phyloP scores from a whole-genome alignment of 805 yeast species.

The Pichia kluyveri region DNA sequence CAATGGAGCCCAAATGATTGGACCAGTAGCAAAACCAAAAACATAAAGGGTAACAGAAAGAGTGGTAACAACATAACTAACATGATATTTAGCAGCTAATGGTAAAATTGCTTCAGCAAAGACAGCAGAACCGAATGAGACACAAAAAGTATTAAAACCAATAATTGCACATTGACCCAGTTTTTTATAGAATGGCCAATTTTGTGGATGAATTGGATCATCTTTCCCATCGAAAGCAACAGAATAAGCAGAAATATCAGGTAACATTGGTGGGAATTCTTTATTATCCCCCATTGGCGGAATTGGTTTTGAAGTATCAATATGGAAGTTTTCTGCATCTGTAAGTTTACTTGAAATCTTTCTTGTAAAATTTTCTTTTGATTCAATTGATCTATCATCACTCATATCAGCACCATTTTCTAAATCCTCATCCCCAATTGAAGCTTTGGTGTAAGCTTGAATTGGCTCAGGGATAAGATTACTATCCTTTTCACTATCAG shows the following conservation, averaged over 20 bases:
- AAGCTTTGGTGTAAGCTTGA: neutral
- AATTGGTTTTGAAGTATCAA: slow-evolving; percentile 29
- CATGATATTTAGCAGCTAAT: slow-evolving; percentile 43
- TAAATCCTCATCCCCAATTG: neutral
- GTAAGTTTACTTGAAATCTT: slow-evolving; percentile 35
- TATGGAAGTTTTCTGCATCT: slow-evolving; percentile 26
- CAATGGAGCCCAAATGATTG: slow-evolving; percentile 82
- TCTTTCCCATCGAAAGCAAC: slow-evolving; percentile 71
- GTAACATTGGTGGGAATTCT: slow-evolving; percentile 53
- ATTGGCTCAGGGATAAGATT: neutral
- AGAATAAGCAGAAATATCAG: slow-evolving; percentile 44
- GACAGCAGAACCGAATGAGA: slow-evolving; percentile 78
- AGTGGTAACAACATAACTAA: slow-evolving; percentile 59
- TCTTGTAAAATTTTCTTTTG: slow-evolving; percentile 13
- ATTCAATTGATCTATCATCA: slow-evolving; percentile 9
- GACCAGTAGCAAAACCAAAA: slow-evolving; percentile 92
- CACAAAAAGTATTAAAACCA: slow-evolving; percentile 39
- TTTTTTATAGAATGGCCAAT: slow-evolving; percentile 53
- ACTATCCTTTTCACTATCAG: neutral
- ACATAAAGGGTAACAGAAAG: slow-evolving; percentile 76
- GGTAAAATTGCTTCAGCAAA: slow-evolving; percentile 53
- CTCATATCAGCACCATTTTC: slow-evolving; percentile 2
- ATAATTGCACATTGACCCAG: slow-evolving; percentile 33
- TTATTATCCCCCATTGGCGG: slow-evolving; percentile 64
- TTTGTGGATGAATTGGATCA: slow-evolving; percentile 76